phyloP scores from a whole-genome alignment of 2,329 filamentous ascomycete genomes.

The Leptographium procerum region DNA sequence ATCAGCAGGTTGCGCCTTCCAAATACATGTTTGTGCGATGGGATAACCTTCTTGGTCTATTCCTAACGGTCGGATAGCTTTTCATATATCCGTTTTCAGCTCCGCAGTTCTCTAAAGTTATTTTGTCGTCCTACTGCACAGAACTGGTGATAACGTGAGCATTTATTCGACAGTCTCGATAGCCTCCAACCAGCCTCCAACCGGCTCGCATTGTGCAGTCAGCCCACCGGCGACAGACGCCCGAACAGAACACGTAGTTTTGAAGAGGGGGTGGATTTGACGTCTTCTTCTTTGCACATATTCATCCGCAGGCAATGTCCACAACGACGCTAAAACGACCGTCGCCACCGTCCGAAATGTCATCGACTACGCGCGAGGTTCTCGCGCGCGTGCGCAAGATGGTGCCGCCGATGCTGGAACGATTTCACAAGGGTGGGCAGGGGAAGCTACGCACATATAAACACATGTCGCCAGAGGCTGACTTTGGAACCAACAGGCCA shows the following conservation, averaged over 20 bases:
- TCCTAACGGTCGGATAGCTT: not conserved
- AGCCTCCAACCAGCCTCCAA: not conserved
- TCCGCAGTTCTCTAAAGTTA: not conserved
- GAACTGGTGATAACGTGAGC: not conserved
- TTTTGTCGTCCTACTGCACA: not conserved
- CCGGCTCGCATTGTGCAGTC: not conserved
- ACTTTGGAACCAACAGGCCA: conserved; percentile 49
- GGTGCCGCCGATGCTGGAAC: conserved; percentile 88
- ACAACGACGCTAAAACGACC: not conserved
- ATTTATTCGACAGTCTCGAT: not conserved
- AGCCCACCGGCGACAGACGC: no score
- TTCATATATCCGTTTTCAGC: no score
- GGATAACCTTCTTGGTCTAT: no score
- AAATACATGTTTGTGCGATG: not conserved
- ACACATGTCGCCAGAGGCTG: not conserved
- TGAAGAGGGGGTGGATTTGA: no score
- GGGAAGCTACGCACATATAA: not conserved
- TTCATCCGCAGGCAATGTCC: not conserved
- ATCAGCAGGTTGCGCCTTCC: not conserved
- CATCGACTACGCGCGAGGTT: conserved; percentile 60
- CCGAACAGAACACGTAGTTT: not conserved
- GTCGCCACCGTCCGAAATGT: conserved; percentile 36
- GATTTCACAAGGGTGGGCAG: conserved; percentile 79
- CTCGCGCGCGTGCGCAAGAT: conserved; percentile 76
- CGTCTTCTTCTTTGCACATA: not conserved